A percentile compares a stretch with the other conserved stretches of the same genome.
phyloP scores from a whole-genome alignment of 495 filamentous ascomycete genomes.

The Melanomma pulvis-pyrius region DNA sequence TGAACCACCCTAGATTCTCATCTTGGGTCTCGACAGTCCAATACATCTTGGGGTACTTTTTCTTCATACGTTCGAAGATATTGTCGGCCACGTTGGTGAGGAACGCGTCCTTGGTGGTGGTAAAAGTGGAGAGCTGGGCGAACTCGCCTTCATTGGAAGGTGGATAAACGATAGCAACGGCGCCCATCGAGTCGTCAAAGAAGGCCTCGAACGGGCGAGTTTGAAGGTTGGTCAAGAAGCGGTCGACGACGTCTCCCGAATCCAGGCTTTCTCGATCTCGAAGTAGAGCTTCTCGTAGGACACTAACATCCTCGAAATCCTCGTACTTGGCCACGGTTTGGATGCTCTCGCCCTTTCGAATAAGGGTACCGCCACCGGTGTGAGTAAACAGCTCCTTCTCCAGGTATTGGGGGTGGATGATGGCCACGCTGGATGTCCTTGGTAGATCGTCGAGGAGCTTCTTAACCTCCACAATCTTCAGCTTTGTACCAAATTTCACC shows the following conservation, averaged over 20 bases:
- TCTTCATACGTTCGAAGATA: slow-evolving; percentile 89
- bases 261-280: slow-evolving; percentile 85
- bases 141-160: slow-evolving; percentile 56
- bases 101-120: slow-evolving; percentile 95
- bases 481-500: slow-evolving; percentile 92
- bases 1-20: slow-evolving; percentile 98
- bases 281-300: slow-evolving; percentile 80
- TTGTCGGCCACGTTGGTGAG: slow-evolving; percentile 97
- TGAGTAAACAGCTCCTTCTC: slow-evolving; percentile 98
- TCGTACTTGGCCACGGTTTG: slow-evolving; percentile 71
- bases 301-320: slow-evolving; percentile 76
- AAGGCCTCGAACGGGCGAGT: slow-evolving; percentile 87
- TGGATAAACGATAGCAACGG: slow-evolving; percentile 88
- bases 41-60: slow-evolving; percentile 85
- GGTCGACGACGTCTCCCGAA: slow-evolving; percentile 79
- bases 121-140: slow-evolving; percentile 88
- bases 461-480: slow-evolving; percentile 99
- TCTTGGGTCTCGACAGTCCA: slow-evolving; percentile 98
- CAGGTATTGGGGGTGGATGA: slow-evolving; percentile 92
- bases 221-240: slow-evolving; percentile 77
- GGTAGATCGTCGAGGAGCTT: slow-evolving; percentile 85
- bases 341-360: slow-evolving; percentile 90
- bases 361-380: slow-evolving; percentile 91
- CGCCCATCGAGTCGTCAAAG: slow-evolving; percentile 95
- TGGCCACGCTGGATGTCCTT: slow-evolving; percentile 91